Conservation (phyloP, 1,284 basidiomycete genomes). For the Ganoderma leucocontextum region DNA sequence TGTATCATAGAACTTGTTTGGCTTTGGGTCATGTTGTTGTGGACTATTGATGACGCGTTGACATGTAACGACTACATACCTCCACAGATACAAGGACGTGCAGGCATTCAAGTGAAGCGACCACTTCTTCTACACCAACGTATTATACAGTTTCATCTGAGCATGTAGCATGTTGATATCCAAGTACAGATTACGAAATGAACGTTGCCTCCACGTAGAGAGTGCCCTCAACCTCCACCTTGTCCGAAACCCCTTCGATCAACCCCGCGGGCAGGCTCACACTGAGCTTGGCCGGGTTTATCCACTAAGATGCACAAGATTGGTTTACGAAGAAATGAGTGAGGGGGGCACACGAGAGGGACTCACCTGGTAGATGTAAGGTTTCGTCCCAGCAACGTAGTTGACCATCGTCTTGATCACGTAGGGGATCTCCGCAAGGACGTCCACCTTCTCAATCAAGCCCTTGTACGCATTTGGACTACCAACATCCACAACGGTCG, state of each 20-base stretch:
- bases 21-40: neutral
- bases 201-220: slow-evolving; percentile 93
- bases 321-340: slow-evolving; percentile 39
- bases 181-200: slow-evolving; percentile 64
- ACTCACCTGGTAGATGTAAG: slow-evolving; percentile 90
- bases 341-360: slow-evolving; percentile 2
- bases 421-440: slow-evolving; percentile 95
- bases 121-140: slow-evolving; percentile 2
- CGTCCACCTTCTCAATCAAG: slow-evolving; percentile 96
- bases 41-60: neutral
- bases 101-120: neutral
- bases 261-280: slow-evolving; percentile 70
- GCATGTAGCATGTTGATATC: slow-evolving; percentile 17
- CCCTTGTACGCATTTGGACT: slow-evolving; percentile 66
- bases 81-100: too few relatives aligned
- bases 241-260: slow-evolving; percentile 52
- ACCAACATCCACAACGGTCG: slow-evolving; percentile 67
- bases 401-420: slow-evolving; percentile 90
- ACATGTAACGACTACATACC: neutral
- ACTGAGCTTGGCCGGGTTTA: slow-evolving; percentile 76
- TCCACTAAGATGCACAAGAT: slow-evolving; percentile 62
- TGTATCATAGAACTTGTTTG: neutral
- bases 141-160: slow-evolving; percentile 18
- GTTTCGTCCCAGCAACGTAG: slow-evolving; percentile 92
- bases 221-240: slow-evolving; percentile 71